A percentile compares a stretch with the other conserved stretches of the same genome.
Conservation (phyloP, 768 basidiomycete species). For the Guyanaporus albipodus region DNA sequence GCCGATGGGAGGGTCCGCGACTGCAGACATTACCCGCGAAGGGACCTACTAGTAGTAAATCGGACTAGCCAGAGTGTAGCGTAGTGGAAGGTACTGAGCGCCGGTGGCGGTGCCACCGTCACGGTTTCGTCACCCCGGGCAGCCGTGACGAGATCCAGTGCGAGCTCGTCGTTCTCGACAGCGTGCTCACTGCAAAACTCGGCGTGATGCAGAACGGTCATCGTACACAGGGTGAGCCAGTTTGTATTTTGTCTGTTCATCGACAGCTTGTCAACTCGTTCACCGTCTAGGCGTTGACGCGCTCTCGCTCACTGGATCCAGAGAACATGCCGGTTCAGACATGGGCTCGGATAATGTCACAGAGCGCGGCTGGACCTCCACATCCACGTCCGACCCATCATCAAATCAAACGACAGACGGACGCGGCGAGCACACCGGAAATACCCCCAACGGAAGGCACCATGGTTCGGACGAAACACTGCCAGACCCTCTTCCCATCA, state of each 20-base stretch:
- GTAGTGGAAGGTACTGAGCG: too few species aligned
- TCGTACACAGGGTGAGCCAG: slow-evolving; percentile 19
- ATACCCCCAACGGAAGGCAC: slow-evolving; percentile 31
- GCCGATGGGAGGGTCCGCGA: slow-evolving; percentile 50
- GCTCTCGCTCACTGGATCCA: slow-evolving; percentile 11
- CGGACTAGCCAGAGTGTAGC: too few species aligned
- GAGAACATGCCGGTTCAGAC: slow-evolving; percentile 23
- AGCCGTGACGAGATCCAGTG: slow-evolving; percentile 7
- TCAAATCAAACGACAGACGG: slow-evolving; percentile 36
- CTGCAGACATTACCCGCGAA: slow-evolving; percentile 26
- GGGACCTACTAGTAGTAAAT: too few species aligned
- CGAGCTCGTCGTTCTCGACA: slow-evolving; percentile 1
- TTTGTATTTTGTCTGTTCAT: not conserved
- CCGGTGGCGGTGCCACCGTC: slow-evolving; percentile 12
- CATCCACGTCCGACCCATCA: slow-evolving; percentile 48
- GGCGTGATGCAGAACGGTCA: slow-evolving; percentile 35
- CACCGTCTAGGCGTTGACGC: slow-evolving; percentile 16
- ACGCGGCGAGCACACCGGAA: slow-evolving; percentile 27
- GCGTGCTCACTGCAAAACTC: too few species aligned
- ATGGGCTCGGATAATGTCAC: slow-evolving; percentile 53
- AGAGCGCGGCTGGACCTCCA: slow-evolving; percentile 47
- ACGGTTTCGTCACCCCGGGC: slow-evolving; percentile 8
- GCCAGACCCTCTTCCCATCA: slow-evolving; percentile 50
- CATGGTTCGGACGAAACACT: slow-evolving; percentile 46
- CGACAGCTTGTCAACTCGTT: slow-evolving; percentile 4